Conservation (phyloP, 257 asterid species). For the Mentha longifolia region DNA sequence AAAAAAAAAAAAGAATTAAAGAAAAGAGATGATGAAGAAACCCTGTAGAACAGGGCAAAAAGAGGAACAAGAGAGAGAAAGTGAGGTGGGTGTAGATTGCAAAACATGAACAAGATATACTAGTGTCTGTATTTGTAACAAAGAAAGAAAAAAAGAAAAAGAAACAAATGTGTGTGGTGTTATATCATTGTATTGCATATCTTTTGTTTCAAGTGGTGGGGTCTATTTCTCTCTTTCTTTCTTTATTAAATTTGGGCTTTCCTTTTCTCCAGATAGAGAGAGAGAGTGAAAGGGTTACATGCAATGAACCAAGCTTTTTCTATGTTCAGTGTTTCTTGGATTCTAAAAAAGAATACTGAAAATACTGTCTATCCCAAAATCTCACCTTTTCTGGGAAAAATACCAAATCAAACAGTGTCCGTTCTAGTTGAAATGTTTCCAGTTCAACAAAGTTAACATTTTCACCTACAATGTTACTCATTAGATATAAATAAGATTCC, state of each 20-base stretch:
- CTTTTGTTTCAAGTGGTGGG: conserved; percentile 49
- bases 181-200: conserved; percentile 43
- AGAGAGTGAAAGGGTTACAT: conserved; percentile 37
- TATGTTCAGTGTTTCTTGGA: conserved; percentile 49
- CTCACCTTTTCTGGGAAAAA: not conserved
- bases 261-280: not conserved
- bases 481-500: too few species aligned
- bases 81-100: conserved; percentile 26
- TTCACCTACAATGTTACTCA: too few species aligned
- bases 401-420: not conserved
- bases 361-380: not conserved
- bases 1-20: conserved; percentile 27
- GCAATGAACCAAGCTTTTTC: conserved; percentile 59
- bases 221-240: not conserved
- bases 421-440: not conserved
- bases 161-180: conserved; percentile 18
- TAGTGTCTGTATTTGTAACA: not conserved
- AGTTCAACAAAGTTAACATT: not conserved
- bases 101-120: not conserved
- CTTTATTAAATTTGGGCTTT: conserved; percentile 23
- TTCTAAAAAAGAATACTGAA: not conserved
- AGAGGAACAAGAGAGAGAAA: conserved; percentile 28
- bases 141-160: not conserved
- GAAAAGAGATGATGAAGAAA: conserved; percentile 46
- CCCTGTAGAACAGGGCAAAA: conserved; percentile 84